These are phyloP conservation scores for Russula foetens DNA, from an alignment of 768 basidiomycete species.

Conservation along the genomic window DNA sequence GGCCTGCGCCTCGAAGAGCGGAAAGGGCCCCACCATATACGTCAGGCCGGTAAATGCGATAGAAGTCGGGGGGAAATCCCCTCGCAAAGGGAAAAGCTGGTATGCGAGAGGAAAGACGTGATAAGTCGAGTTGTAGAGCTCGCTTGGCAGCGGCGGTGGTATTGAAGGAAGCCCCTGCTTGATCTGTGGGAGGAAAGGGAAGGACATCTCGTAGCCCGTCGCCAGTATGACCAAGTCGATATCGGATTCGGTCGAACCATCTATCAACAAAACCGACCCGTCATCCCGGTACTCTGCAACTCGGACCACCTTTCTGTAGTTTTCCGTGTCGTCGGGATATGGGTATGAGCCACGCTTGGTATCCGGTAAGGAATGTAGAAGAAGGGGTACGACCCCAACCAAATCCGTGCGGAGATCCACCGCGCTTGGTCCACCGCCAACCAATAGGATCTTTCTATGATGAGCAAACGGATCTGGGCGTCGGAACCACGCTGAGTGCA, in stretches of 20 bases:
- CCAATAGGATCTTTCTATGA: slow-evolving; percentile 35
- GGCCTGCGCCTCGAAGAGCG: slow-evolving; percentile 72
- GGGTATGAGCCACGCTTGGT: slow-evolving; percentile 23
- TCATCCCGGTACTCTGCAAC: slow-evolving; percentile 34
- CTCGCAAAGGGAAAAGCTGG: slow-evolving; percentile 58
- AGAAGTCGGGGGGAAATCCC: slow-evolving; percentile 36
- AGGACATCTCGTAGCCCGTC: slow-evolving; percentile 62
- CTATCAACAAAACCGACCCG: slow-evolving; percentile 49
- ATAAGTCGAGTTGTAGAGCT: slow-evolving; percentile 56
- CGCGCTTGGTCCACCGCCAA: slow-evolving; percentile 54
- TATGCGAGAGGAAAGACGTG: slow-evolving; percentile 64
- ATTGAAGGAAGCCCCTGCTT: slow-evolving; percentile 33
- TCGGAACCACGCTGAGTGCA: slow-evolving; percentile 65
- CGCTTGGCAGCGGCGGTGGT: slow-evolving; percentile 39
- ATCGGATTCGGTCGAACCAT: slow-evolving; percentile 43
- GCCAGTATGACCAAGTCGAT: slow-evolving; percentile 64
- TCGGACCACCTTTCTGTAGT: slow-evolving; percentile 27
- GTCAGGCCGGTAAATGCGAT: slow-evolving; percentile 63
- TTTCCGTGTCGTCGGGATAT: slow-evolving; percentile 16
- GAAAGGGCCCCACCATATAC: slow-evolving; percentile 58
- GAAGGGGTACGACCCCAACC: slow-evolving; percentile 31
- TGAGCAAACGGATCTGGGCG: slow-evolving; percentile 32
- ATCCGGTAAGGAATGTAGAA: slow-evolving; percentile 51
- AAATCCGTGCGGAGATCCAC: slow-evolving; percentile 59
- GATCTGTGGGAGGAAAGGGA: slow-evolving; percentile 52